Conservation (phyloP, 768 basidiomycete species). For the Stropharia rugosoannulata region DNA sequence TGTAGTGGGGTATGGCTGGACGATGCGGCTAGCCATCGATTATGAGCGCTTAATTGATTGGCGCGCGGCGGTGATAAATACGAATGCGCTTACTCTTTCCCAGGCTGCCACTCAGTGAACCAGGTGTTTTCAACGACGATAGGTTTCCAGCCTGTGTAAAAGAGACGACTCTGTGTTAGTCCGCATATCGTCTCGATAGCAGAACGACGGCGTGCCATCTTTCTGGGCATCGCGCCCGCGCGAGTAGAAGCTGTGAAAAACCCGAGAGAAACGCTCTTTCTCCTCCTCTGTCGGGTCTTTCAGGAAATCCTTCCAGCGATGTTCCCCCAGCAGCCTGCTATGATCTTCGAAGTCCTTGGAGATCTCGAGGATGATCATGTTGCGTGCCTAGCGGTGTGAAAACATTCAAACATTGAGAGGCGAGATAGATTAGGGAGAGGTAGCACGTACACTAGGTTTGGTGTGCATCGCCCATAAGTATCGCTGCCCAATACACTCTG, state of each 20-base stretch:
- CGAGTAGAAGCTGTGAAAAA: conserved; percentile 43
- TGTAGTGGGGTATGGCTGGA: conserved; percentile 39
- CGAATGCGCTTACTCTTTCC: conserved; percentile 24
- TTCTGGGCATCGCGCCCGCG: conserved; percentile 46
- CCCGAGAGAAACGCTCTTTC: conserved; percentile 30
- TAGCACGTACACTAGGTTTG: conserved; percentile 41
- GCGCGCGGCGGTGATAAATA: background rate
- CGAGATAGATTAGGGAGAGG: background rate
- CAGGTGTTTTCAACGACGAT: conserved; percentile 40
- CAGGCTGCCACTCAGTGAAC: conserved; percentile 39
- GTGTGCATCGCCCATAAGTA: conserved; percentile 43
- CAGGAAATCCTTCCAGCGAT: conserved; percentile 48
- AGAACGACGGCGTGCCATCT: conserved; percentile 35
- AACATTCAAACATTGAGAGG: background rate
- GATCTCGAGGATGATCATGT: conserved; percentile 51
- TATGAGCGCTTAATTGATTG: background rate
- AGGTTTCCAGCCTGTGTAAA: conserved; percentile 46
- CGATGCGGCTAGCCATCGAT: conserved; percentile 23
- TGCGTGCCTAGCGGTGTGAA: conserved; percentile 32
- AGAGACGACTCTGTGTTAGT: background rate
- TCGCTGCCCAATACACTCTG: conserved; percentile 36
- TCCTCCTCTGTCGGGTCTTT: conserved; percentile 38
- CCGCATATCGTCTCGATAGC: background rate
- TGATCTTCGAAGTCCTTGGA: conserved; percentile 34
- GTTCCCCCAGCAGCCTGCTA: conserved; percentile 46